Base-by-base conservation (phyloP, 2,329 filamentous ascomycete genomes). In the Fusarium guadeloupense region DNA sequence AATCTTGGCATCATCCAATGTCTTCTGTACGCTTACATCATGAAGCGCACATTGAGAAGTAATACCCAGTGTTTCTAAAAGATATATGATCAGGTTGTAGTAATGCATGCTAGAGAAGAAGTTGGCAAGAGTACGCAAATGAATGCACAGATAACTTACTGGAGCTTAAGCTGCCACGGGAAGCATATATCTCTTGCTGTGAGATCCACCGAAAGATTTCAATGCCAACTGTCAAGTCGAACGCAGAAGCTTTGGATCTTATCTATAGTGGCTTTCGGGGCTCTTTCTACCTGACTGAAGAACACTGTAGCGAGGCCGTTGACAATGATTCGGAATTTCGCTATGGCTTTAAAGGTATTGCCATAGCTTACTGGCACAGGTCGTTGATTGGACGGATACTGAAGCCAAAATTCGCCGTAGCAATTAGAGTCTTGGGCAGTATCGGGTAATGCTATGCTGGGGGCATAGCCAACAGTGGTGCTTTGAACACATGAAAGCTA, bases 231-330 rank as follows among this genome's bases (percentile, higher is more conserved):
- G 3, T 49, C 20, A 1, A 53, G 49, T 1, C 45, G 43, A 0
- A 50, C 13, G 14, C 49, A 53, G 1, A 50, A 41, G 2, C 13
- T 19, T 0, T 19, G 37, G 0, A 50, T 53, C 1, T 6, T 30
- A 3, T 25, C 5, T 2, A 50, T 2, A 0, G 1, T n/a, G n/a
- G n/a, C 1, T 0, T 16, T 12, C 0, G 23, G 5, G 0, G 28
- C n/a, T 0, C 13, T n/a, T 4, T 23, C 2, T 0, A 50, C 16
- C 6, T 19, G n/a, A 0, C 2, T 7, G n/a, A 53, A 50, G 13
- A 50, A 53, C 0, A 17, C 30, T n/a, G 5, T 12, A 12, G 44
- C 50, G 2, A 41, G 9, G 1, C 41, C 28, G 3, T 53, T 35
- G 4, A 53, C 5, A 7, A 51, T 51, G 4, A 14, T 0, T 14